Base-by-base conservation (phyloP, 768 basidiomycete genomes). In the Paxillus ammoniavirescens region DNA sequence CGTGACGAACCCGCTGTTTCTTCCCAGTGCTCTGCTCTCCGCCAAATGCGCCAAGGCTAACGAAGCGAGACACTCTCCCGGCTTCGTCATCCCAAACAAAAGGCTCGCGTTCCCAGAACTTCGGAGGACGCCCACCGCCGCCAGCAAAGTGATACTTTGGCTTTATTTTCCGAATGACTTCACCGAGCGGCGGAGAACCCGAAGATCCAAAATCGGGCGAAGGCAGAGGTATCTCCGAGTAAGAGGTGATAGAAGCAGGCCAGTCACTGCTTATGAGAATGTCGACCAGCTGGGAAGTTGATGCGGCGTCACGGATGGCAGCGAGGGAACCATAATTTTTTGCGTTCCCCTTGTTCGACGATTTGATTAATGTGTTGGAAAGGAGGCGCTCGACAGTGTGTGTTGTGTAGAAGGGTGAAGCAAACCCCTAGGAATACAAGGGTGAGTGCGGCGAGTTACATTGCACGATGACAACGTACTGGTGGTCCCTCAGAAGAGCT, bases 31-130 rank as follows among this genome's bases (percentile, higher is more conserved):
- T 66, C 53, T 75, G 80, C 52, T 74, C 75, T 8, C 82, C 84
- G 15, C 92, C 93, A 66, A 98, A 91, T n/a, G 87, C 78, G 35
- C 93, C 97, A 8, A 99, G 75, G 55, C 89, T 87, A 42, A 99
- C 79, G 58, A 96, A 95, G 37, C 71, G 78, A 30, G 87, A 83
- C 38, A 89, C 73, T 31, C 91, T 80, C 17, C 77, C 80, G 26
- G 74, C 73, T 48, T 87, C 84, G 35, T 85, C 86, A 41, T 83
- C 81, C 94, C 94, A 98, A 4, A 81, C 68, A 65, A 87, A 96
- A 1, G 97, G 95, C 54, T 98, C 94, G 49, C 95, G 77, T 68
- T 99, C 97, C 94, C 95, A 98, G 67, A 97, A 99, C 49, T 78
- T 80, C 0, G 89, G 78, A 13, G 82, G 80, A n/a, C 76, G 71